Evolutionary conservation across 305 asterid genomes (phyloP).

Genomic region (Fraxinus ornus): DNA sequence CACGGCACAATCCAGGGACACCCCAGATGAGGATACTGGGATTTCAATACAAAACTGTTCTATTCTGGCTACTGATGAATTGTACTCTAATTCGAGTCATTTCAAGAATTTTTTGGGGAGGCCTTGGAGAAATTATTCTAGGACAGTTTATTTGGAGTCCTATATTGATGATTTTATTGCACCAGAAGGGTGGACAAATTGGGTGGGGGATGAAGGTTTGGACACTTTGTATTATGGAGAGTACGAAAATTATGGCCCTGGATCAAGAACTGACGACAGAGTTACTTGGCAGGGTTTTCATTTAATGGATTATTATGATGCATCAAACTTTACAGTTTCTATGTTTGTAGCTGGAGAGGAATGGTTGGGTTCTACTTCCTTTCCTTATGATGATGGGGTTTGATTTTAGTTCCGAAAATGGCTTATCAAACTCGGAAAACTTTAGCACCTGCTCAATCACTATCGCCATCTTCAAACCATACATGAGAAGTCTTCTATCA

Average conservation of each 20-base stretch:
- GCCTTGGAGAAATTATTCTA: conserved; percentile 71
- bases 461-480: neutral
- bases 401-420: conserved; percentile 21
- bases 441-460: neutral
- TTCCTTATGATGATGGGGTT: conserved; percentile 74
- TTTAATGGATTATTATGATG: conserved; percentile 60
- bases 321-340: conserved; percentile 58
- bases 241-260: conserved; percentile 69
- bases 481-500: neutral
- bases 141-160: conserved; percentile 60
- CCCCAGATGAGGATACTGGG: conserved; percentile 57
- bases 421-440: neutral
- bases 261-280: conserved; percentile 53
- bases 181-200: conserved; percentile 62
- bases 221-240: conserved; percentile 78
- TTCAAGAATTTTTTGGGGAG: conserved; percentile 69
- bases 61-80: conserved; percentile 54
- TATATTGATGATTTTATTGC: conserved; percentile 54
- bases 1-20: conserved; percentile 66
- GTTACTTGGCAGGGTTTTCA: conserved; percentile 70
- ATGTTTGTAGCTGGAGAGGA: conserved; percentile 65
- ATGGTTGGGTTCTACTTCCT: conserved; percentile 81
- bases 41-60: conserved; percentile 78
- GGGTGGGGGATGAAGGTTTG: conserved; percentile 60
- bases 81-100: conserved; percentile 32